phyloP scores from a whole-genome alignment of 2,329 filamentous ascomycete species.

The Rhynchosporium agropyri region DNA sequence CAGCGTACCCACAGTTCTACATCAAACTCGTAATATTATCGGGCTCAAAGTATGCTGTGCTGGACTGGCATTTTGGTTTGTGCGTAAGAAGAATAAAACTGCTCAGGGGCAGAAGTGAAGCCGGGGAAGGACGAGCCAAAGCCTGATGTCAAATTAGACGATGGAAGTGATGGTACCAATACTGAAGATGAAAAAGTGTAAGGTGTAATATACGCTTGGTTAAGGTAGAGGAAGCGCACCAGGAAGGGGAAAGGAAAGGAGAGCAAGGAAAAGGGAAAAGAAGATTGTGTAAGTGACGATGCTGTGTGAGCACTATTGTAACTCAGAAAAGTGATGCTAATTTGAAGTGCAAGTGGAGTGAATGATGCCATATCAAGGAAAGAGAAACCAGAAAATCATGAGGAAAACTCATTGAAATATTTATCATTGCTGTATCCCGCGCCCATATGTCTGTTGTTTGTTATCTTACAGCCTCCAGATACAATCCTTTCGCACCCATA shows the following conservation, averaged over 20 bases:
- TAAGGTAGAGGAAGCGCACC: neutral
- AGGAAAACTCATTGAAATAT: neutral
- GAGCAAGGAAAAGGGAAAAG: neutral
- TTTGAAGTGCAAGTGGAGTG: neutral
- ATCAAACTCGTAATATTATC: neutral
- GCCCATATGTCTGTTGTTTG: neutral
- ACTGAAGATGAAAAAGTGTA: neutral
- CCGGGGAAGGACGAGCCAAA: neutral
- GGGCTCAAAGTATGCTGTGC: neutral
- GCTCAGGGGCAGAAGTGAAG: neutral
- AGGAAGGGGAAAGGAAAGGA: neutral
- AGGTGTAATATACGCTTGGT: neutral
- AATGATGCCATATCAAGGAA: neutral
- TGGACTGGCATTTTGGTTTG: neutral
- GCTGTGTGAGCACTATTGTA: neutral
- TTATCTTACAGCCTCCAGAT: constrained; percentile 5
- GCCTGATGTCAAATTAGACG: neutral
- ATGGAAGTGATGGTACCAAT: neutral
- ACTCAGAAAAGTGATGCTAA: neutral
- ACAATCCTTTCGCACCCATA: neutral
- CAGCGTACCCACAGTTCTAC: neutral
- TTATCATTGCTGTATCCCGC: neutral
- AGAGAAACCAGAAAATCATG: neutral
- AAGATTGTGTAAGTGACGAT: neutral
- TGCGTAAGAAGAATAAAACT: neutral